Evolutionary conservation across 1,284 basidiomycete species (phyloP), one percentile per base, ranked within the genome.

Genomic region (Mycena citricolor): DNA sequence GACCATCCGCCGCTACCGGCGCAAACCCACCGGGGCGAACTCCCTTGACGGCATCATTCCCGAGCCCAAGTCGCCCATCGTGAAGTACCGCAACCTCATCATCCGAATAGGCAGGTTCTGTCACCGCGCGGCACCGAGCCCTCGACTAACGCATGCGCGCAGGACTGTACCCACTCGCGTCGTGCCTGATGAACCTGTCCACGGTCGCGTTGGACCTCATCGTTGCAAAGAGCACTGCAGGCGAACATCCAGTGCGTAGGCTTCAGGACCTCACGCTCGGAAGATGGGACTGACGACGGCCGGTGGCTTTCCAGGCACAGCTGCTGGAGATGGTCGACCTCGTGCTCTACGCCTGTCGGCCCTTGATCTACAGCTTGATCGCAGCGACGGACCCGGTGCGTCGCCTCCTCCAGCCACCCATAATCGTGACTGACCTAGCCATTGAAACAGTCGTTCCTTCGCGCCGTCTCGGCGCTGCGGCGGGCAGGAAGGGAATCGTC

Each of bases 101-200:
- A 4, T 57, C 2, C 43, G 57, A n/a, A 57, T 60, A 17, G 52
- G 58, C 57, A 20, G 30, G 54, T 49, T 32, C 39, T 25, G 22
- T 17, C 22, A 44, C 25, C 33, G 22, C 10, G 20, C 13, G 4
- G 12, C 12, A 28, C 13, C 12, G 12, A 16, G 12, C 12, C 24
- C 22, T 25, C 16, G 11, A n/a, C 19, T 17, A 11, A 38, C 17
- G 25, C 23, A 12, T 23, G 6, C 31, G 13, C 39, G 20, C 23
- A 59, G 58, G 48, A 3, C 25, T 61, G 4, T 61, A 61, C 19
- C 59, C 59, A 1, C 54, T 59, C 13, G 30, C 54, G 8, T 58
- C 57, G 0, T 42, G 57, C 21, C 20, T 58, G 5, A 30, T 61
- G 21, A 58, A 57, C 29, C 42, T 45, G 28, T 33, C 52, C 1